A percentile compares a stretch with the other conserved stretches of the same genome.
Conservation (phyloP, 1,284 basidiomycete species). For the Retiboletus fuscus region DNA sequence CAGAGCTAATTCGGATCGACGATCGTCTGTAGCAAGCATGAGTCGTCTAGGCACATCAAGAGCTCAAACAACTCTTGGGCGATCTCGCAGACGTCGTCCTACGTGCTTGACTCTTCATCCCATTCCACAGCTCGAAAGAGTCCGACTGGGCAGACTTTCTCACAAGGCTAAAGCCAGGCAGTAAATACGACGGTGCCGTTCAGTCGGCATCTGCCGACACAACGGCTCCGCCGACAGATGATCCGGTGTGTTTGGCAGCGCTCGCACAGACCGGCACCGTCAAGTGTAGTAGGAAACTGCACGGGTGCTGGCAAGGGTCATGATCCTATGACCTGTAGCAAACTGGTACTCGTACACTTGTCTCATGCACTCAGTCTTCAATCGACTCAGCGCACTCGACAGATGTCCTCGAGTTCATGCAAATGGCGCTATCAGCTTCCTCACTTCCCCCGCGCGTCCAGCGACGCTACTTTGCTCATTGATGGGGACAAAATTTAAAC, state of each 20-base stretch:
- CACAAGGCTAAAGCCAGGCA: constrained; percentile 68
- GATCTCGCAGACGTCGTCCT: constrained; percentile 82
- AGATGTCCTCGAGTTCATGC: too few species aligned
- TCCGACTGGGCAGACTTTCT: constrained; percentile 76
- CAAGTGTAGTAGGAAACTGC: too few species aligned
- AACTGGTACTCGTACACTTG: too few species aligned
- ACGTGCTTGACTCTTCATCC: constrained; percentile 47
- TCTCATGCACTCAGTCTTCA: too few species aligned
- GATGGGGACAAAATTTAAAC: too few species aligned
- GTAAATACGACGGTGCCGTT: constrained; percentile 82
- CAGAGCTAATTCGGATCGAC: constrained; percentile 2
- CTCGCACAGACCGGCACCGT: constrained; percentile 75
- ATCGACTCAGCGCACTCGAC: too few species aligned
- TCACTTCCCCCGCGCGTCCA: too few species aligned
- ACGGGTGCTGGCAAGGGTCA: too few species aligned
- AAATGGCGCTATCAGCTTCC: too few species aligned
- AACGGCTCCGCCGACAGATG: constrained; percentile 69
- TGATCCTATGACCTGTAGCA: too few species aligned
- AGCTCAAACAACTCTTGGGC: constrained; percentile 73
- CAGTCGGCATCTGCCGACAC: constrained; percentile 84
- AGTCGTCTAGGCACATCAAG: constrained; percentile 86
- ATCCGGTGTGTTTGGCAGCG: constrained; percentile 85
- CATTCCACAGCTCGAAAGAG: too few species aligned
- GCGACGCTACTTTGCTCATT: too few species aligned
- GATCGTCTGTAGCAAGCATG: constrained; percentile 61